Percentiles rank a stretch among this genome's conserved stretches.
These are phyloP conservation scores for Artemisia argyi DNA, from an alignment of 129 eudicot species.

Conservation along the genomic window DNA sequence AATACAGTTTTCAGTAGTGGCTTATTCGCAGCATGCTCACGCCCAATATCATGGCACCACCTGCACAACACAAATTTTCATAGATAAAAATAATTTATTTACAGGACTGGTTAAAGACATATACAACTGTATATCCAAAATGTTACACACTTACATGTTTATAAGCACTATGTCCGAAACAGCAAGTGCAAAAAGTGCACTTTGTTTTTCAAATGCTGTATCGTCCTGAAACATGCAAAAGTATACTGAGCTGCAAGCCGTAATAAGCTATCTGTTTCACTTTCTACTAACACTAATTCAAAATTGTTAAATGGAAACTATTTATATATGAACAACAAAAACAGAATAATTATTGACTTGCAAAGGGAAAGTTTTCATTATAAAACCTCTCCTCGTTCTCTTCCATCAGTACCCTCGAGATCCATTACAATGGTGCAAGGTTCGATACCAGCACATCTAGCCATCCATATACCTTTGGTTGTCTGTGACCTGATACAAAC, in stretches of 20 bases:
- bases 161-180: constrained; percentile 26
- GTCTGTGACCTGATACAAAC: constrained; percentile 20
- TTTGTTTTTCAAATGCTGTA: constrained; percentile 21
- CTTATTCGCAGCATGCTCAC: constrained; percentile 30
- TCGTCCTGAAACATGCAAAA: constrained; percentile 18
- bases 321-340: background rate
- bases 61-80: constrained; percentile 2
- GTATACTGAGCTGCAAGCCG: background rate
- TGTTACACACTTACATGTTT: constrained; percentile 16
- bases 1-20: constrained; percentile 27
- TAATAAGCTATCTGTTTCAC: background rate
- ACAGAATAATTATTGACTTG: background rate
- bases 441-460: constrained; percentile 20
- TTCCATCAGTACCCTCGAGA: constrained; percentile 23
- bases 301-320: background rate
- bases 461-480: constrained; percentile 25
- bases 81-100: background rate
- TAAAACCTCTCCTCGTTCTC: constrained; percentile 26
- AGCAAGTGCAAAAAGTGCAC: constrained; percentile 22
- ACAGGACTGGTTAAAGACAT: background rate
- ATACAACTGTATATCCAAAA: background rate
- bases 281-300: background rate
- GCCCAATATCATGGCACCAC: constrained; percentile 31
- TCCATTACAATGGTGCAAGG: constrained; percentile 24
- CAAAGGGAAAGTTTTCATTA: background rate